phyloP scores from a whole-genome alignment of 805 yeast species.

The Teunomyces kruisii region DNA sequence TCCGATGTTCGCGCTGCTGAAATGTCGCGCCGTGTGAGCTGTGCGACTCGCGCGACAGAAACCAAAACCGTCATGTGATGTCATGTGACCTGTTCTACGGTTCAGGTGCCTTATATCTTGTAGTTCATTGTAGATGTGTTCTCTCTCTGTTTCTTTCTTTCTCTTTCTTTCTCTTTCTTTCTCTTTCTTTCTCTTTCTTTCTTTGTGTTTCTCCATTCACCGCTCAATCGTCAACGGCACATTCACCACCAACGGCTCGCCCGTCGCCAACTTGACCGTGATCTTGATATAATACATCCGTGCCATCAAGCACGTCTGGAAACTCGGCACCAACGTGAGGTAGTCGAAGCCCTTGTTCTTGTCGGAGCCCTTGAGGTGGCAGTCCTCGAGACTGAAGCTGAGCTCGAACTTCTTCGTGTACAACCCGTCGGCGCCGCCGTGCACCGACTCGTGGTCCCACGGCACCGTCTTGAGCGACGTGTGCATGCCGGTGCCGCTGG shows the following conservation, averaged over 20 bases:
- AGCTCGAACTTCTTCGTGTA: slow-evolving; percentile 31
- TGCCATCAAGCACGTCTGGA: slow-evolving; percentile 37
- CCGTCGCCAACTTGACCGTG: slow-evolving; percentile 27
- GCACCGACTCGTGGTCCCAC: slow-evolving; percentile 24
- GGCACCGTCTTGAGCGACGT: slow-evolving; percentile 25
- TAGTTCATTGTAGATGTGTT: too few relatives aligned
- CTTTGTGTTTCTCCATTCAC: too few relatives aligned
- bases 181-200: too few relatives aligned
- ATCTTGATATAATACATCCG: slow-evolving; percentile 37
- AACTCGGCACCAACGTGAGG: slow-evolving; percentile 38
- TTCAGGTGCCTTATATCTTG: too few relatives aligned
- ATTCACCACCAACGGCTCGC: slow-evolving; percentile 30
- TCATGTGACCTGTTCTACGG: too few relatives aligned
- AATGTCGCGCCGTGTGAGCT: too few relatives aligned
- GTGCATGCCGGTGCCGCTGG: slow-evolving; percentile 19
- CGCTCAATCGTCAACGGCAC: slow-evolving; percentile 36
- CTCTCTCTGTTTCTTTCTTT: too few relatives aligned
- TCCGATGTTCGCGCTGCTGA: too few relatives aligned
- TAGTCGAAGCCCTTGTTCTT: slow-evolving; percentile 22
- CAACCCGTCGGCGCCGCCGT: slow-evolving; percentile 13
- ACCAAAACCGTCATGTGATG: too few relatives aligned
- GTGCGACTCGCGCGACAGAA: too few relatives aligned
- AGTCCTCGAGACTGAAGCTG: slow-evolving; percentile 26
- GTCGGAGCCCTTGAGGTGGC: slow-evolving; percentile 28
- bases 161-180: too few relatives aligned